Evolutionary conservation across 2,329 filamentous ascomycete species (phyloP).

Genomic region (Fusarium illudens): DNA sequence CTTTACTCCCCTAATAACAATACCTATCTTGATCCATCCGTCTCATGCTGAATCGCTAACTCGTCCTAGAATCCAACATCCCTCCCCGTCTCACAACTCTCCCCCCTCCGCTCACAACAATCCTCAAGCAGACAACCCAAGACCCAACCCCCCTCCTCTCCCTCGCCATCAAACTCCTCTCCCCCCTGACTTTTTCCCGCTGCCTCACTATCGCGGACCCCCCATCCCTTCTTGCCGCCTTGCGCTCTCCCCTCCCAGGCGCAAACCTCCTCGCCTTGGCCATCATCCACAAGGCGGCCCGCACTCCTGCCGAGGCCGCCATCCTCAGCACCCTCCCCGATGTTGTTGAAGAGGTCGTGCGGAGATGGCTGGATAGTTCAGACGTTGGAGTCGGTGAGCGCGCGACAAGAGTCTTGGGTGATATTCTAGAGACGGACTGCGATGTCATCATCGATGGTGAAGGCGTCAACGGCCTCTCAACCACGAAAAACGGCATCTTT

Average conservation of each 20-base stretch:
- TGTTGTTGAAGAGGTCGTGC: conserved; percentile 58
- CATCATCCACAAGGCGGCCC: conserved; percentile 64
- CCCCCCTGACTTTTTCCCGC: conserved; percentile 61
- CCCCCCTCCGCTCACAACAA: conserved; percentile 61
- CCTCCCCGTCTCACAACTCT: conserved; percentile 60
- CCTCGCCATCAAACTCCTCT: conserved; percentile 64
- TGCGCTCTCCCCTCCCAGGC: conserved; percentile 62
- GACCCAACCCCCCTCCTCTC: conserved; percentile 62
- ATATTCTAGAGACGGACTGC: conserved; percentile 65
- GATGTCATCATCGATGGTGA: conserved; percentile 46
- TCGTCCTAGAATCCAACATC: conserved; percentile 58
- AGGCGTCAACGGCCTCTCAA: conserved; percentile 29
- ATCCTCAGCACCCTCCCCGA: conserved; percentile 60
- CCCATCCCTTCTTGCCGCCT: conserved; percentile 59
- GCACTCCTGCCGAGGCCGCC: conserved; percentile 57
- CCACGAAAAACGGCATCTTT: conserved; percentile 32
- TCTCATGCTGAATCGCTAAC: conserved; percentile 3
- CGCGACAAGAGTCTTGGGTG: conserved; percentile 59
- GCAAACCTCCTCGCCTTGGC: conserved; percentile 66
- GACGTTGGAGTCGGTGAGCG: conserved; percentile 65
- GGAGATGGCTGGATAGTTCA: conserved; percentile 61
- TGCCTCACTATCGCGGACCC: conserved; percentile 61
- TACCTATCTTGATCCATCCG: neutral
- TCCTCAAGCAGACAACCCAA: conserved; percentile 60
- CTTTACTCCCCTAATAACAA: neutral